A percentile compares a stretch with the other conserved stretches of the same genome.
These are phyloP conservation scores for Hondaea fermentalgiana DNA, from an alignment of 108 stramenopile species.

Conservation along the genomic window DNA sequence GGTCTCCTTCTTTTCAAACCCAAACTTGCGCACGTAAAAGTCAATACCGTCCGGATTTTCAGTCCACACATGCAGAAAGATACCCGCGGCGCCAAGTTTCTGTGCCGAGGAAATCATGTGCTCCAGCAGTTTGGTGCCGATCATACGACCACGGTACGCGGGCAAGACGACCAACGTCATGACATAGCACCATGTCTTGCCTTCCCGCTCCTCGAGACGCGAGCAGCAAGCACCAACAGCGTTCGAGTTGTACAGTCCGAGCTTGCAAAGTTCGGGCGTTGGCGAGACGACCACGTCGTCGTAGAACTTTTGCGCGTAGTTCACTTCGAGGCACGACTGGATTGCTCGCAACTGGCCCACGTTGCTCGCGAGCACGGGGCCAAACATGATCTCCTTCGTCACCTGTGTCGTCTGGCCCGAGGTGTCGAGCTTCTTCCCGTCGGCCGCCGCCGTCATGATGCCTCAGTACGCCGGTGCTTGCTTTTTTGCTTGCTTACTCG, in stretches of 20 bases:
- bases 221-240: conserved; percentile 40
- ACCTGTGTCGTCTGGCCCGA: not conserved
- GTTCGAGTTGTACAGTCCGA: not conserved
- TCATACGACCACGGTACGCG: conserved; percentile 71
- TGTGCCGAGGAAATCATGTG: conserved; percentile 53
- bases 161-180: conserved; percentile 93
- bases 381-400: not conserved
- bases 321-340: not conserved
- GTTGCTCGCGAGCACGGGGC: not conserved
- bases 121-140: conserved; percentile 77
- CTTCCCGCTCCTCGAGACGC: conserved; percentile 28
- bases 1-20: conserved; percentile 73
- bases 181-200: conserved; percentile 67
- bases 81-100: conserved; percentile 22
- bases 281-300: not conserved
- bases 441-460: too few relatives aligned
- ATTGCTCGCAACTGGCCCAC: not conserved
- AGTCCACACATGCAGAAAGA: conserved; percentile 88
- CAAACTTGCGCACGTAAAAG: conserved; percentile 76
- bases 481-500: too few relatives aligned
- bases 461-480: too few relatives aligned
- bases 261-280: not conserved
- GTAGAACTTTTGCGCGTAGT: not conserved
- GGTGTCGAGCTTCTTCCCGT: not conserved
- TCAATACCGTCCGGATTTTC: conserved; percentile 79